Percentiles rank a stretch among this genome's conserved stretches.
phyloP scores from a whole-genome alignment of 495 filamentous ascomycete species.

The Daldinia vernicosa region DNA sequence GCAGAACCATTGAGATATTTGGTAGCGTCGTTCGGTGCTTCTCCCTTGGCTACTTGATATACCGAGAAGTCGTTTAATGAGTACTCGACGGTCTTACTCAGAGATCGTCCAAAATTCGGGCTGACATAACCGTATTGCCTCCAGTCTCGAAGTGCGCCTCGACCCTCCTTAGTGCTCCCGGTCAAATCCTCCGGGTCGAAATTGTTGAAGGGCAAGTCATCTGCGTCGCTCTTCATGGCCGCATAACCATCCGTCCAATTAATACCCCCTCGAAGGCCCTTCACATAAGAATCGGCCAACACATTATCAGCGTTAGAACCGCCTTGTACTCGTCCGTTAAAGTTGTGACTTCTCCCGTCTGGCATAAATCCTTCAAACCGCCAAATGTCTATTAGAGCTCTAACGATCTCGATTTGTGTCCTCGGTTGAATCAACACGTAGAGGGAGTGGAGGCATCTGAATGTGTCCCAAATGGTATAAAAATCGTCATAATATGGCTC shows the following conservation, averaged over 20 bases:
- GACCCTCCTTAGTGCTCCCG: conserved; percentile 70
- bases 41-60: conserved; percentile 63
- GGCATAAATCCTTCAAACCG: conserved; percentile 70
- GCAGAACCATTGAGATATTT: conserved; percentile 71
- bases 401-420: conserved; percentile 70
- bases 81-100: conserved; percentile 73
- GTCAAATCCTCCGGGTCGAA: conserved; percentile 64
- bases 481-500: conserved; percentile 70
- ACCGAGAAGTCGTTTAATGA: conserved; percentile 72
- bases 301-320: conserved; percentile 77
- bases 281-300: conserved; percentile 76
- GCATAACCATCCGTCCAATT: conserved; percentile 73
- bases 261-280: conserved; percentile 65
- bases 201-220: conserved; percentile 65
- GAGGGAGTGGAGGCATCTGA: conserved; percentile 67
- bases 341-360: conserved; percentile 68
- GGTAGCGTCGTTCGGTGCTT: conserved; percentile 60
- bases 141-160: conserved; percentile 76
- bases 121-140: conserved; percentile 68
- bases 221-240: conserved; percentile 73
- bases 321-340: conserved; percentile 72
- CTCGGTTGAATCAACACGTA: conserved; percentile 69
- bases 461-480: conserved; percentile 64
- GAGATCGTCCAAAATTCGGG: conserved; percentile 62
- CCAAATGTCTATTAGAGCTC: conserved; percentile 74